Evolutionary conservation across 2,329 filamentous ascomycete species (phyloP).

Genomic region (Fonsecaea pedrosoi): DNA sequence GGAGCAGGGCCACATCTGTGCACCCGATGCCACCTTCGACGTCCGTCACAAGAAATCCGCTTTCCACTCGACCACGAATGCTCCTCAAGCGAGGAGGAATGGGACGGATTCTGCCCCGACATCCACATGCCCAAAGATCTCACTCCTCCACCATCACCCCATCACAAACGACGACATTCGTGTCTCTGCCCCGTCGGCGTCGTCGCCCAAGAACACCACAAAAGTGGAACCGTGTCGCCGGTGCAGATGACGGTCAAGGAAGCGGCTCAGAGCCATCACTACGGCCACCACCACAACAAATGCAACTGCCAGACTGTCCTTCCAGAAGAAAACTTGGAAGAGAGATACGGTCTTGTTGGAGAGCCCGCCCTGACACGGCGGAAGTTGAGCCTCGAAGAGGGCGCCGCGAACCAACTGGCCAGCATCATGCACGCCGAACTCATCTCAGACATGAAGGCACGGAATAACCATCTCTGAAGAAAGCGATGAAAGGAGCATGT

Average conservation of each 20-base stretch:
- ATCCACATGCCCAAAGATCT: constrained; percentile 31
- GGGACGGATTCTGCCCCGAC: constrained; percentile 35
- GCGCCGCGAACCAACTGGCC: constrained; percentile 24
- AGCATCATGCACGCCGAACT: constrained; percentile 34
- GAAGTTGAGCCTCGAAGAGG: constrained; percentile 23
- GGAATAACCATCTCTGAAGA: constrained; percentile 21
- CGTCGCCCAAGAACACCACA: constrained; percentile 11
- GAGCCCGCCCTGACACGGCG: constrained; percentile 23
- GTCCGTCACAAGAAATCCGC: constrained; percentile 28
- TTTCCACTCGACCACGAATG: constrained; percentile 17
- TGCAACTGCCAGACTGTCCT: constrained; percentile 33
- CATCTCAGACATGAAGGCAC: constrained; percentile 31
- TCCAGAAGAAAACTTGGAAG: constrained; percentile 31
- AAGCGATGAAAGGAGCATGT: not conserved
- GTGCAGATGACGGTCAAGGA: constrained; percentile 31
- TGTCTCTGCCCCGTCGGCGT: constrained; percentile 30
- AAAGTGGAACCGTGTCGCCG: constrained; percentile 22
- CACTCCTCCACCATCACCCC: constrained; percentile 10
- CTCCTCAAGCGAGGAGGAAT: constrained; percentile 27
- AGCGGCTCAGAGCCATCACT: not conserved
- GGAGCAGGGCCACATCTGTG: constrained; percentile 19
- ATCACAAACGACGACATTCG: constrained; percentile 31
- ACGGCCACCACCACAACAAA: constrained; percentile 21
- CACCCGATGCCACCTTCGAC: constrained; percentile 31
- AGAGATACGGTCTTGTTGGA: constrained; percentile 32